Evolutionary conservation across 2,329 filamentous ascomycete genomes (phyloP), one percentile per base, ranked within the genome.

Genomic region (Passalora sequoiae): DNA sequence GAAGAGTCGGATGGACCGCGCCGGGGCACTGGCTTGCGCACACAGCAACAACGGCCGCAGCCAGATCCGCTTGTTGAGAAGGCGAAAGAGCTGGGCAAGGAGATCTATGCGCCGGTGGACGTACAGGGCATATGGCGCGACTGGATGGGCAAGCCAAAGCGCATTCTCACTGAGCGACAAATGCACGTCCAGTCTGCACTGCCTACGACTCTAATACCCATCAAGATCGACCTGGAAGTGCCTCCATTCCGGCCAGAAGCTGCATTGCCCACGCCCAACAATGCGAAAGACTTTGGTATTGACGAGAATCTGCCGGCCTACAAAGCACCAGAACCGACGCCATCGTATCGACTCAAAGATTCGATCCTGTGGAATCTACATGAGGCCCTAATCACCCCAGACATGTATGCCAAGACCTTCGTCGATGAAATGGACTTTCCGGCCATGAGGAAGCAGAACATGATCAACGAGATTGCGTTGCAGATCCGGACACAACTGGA

Each of bases 341-440:
- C 89, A 1, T 84, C 87, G 3, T 96, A 89, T 67, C 81, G 92
- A 50, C 74, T 98, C 44, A 89, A 94, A 59, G 92, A 98, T 58
- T 84, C 86, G n/a, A 97, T 98, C 59, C 70, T 96, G 40, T 98
- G 92, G 92, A 98, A 98, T 59, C 75, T 98, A 10, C 91, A 97
- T 67, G 92, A 98, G 69, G 86, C 87, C 0, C 73, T 96, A 46
- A 86, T 89, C 39, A 98, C 92, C 0, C 94, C 92, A 1, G 92
- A 98, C 61, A 86, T 94, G 60, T 98, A 97, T 63, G 92, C 92
- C n/a, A 79, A 85, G 56, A 81, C 78, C 1, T 80, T 97, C 54
- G 89, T 94, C 1, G 87, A 94, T 53, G 92, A 98, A 62, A 76
- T 98, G 30, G 92, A 98, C 63, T 77, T 98, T 30, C 91, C 91